phyloP scores from a whole-genome alignment of 257 asterid species.

The Solanum bulbocastanum region DNA sequence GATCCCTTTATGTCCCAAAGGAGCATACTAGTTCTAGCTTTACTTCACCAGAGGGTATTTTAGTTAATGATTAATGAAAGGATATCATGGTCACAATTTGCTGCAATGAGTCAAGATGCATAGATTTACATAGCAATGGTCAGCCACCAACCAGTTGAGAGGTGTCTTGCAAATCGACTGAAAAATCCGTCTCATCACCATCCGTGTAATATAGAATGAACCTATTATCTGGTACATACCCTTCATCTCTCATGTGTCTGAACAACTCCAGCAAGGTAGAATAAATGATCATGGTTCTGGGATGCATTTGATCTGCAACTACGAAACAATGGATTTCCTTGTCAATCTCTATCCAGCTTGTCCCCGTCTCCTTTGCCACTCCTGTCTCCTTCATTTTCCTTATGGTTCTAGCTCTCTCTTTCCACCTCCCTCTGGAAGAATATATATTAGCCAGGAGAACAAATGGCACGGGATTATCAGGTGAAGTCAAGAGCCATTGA shows the following conservation, averaged over 20 bases:
- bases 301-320: slow-evolving; percentile 71
- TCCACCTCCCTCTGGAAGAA: slow-evolving; percentile 60
- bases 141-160: neutral
- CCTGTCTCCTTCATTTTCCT: slow-evolving; percentile 69
- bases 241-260: slow-evolving; percentile 61
- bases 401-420: slow-evolving; percentile 56
- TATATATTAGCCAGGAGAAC: slow-evolving; percentile 68
- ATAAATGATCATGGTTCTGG: slow-evolving; percentile 27
- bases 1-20: neutral
- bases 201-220: neutral
- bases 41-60: neutral
- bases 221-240: slow-evolving; percentile 14
- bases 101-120: neutral
- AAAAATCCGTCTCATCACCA: neutral
- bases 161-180: neutral
- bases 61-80: no score
- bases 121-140: neutral
- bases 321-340: slow-evolving; percentile 49
- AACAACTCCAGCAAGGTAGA: slow-evolving; percentile 21
- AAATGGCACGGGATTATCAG: slow-evolving; percentile 49
- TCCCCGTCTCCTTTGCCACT: slow-evolving; percentile 51
- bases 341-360: slow-evolving; percentile 74
- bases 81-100: neutral
- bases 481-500: slow-evolving; percentile 35
- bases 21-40: neutral